phyloP scores from a whole-genome alignment of 768 basidiomycete genomes.

The Mycena kentingensis region DNA sequence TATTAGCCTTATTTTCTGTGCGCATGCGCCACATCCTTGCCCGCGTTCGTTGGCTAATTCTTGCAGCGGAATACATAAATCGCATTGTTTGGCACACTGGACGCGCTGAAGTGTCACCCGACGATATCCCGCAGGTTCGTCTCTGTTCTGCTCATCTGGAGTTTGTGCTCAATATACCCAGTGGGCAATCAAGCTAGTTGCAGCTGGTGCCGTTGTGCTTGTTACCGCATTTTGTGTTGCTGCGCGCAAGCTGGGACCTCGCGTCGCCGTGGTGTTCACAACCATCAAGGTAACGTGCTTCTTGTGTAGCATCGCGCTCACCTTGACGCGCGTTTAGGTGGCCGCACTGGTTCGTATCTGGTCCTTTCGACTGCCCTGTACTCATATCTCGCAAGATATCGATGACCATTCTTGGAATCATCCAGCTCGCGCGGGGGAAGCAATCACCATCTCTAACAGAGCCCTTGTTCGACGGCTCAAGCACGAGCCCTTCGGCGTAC shows the following conservation, averaged over 20 bases:
- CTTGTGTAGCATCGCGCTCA: slow-evolving; percentile 9
- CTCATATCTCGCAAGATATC: slow-evolving; percentile 51
- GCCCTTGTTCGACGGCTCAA: slow-evolving; percentile 73
- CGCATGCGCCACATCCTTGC: no score
- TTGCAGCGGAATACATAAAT: slow-evolving; percentile 84
- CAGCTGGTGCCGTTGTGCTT: slow-evolving; percentile 65
- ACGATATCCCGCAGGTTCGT: slow-evolving; percentile 60
- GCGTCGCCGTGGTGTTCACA: slow-evolving; percentile 86
- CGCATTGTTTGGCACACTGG: slow-evolving; percentile 81
- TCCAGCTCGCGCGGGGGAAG: slow-evolving; percentile 72
- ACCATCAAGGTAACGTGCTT: slow-evolving; percentile 64
- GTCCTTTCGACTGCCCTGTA: slow-evolving; percentile 1
- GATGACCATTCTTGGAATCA: slow-evolving; percentile 76
- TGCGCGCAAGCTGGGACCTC: slow-evolving; percentile 74
- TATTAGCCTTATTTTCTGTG: slow-evolving; percentile 85
- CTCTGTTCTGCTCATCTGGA: background rate
- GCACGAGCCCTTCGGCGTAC: slow-evolving; percentile 78
- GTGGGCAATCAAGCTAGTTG: slow-evolving; percentile 91
- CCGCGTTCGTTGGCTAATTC: no score
- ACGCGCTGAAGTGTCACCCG: slow-evolving; percentile 69
- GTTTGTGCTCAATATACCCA: no score
- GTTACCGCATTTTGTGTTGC: slow-evolving; percentile 81
- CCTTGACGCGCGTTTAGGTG: slow-evolving; percentile 42
- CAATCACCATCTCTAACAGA: slow-evolving; percentile 67
- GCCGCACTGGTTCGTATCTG: slow-evolving; percentile 58